Conservation (phyloP, 345 rosid species). For the Eucalyptus coolabah region DNA sequence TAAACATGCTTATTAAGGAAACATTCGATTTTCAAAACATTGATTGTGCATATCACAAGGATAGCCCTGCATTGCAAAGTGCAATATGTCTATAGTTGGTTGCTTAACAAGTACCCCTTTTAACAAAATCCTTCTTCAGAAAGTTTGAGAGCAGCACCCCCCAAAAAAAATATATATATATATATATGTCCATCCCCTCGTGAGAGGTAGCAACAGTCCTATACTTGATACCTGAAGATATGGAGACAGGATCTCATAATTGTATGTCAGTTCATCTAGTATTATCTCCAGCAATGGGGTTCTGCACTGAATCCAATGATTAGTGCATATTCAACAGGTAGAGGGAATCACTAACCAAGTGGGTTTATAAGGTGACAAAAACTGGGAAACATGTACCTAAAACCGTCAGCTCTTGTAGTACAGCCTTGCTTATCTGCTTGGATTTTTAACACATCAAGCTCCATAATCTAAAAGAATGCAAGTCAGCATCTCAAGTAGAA, state of each 20-base stretch:
- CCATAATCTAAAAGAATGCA: conserved; percentile 45
- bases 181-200: neutral
- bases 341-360: neutral
- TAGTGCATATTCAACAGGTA: neutral
- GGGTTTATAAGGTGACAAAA: neutral
- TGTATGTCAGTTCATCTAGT: conserved; percentile 59
- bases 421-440: conserved; percentile 45
- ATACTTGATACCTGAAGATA: conserved; percentile 49
- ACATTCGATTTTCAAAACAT: neutral
- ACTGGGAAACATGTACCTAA: conserved; percentile 31
- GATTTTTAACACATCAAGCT: conserved; percentile 65
- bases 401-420: conserved; percentile 64
- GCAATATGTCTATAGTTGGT: neutral
- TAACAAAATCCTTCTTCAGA: neutral
- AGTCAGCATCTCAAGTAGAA: neutral
- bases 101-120: neutral
- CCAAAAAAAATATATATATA: no score
- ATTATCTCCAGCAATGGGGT: conserved; percentile 65
- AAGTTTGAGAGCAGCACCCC: neutral
- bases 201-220: neutral
- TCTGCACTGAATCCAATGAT: conserved; percentile 31
- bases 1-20: neutral
- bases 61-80: neutral
- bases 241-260: conserved; percentile 30
- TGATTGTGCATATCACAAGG: neutral